Evolutionary conservation across 2,329 filamentous ascomycete species (phyloP).

Genomic region (Samsoniella hepiali): DNA sequence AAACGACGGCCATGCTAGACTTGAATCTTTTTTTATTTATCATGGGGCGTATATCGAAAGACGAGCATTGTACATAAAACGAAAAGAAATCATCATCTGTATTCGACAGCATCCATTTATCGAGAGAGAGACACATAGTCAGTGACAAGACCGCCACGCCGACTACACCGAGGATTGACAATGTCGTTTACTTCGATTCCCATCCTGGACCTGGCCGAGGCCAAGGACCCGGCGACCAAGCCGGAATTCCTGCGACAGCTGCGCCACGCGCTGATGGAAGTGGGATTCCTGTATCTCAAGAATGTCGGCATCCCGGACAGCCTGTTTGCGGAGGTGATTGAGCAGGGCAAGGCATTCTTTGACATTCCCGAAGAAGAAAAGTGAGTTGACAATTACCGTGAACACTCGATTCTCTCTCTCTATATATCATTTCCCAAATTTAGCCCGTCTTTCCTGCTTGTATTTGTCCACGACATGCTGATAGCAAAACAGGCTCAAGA

Average conservation of each 20-base stretch:
- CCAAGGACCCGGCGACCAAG: slow-evolving; percentile 63
- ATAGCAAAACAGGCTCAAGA: slow-evolving; percentile 47
- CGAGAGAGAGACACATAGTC: neutral
- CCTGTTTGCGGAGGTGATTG: slow-evolving; percentile 63
- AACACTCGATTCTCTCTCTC: neutral
- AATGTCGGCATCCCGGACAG: slow-evolving; percentile 70
- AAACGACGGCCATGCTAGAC: neutral
- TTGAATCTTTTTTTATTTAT: neutral
- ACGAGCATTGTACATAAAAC: slow-evolving; percentile 14
- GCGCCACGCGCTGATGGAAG: slow-evolving; percentile 73
- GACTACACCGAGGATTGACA: neutral
- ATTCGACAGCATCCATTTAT: neutral
- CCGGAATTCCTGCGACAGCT: slow-evolving; percentile 67
- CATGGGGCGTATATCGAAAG: slow-evolving; percentile 3
- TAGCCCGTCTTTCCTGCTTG: neutral
- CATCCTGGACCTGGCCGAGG: slow-evolving; percentile 69
- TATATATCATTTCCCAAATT: neutral
- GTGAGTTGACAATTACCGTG: slow-evolving; percentile 35
- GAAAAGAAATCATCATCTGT: neutral
- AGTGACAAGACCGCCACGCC: neutral
- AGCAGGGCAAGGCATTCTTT: slow-evolving; percentile 71
- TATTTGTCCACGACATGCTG: neutral
- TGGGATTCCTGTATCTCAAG: slow-evolving; percentile 84
- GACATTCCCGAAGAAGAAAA: slow-evolving; percentile 74
- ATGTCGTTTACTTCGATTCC: slow-evolving; percentile 76